Evolutionary conservation across 306 rosid species (phyloP).

Genomic region (Prunus mongolica): DNA sequence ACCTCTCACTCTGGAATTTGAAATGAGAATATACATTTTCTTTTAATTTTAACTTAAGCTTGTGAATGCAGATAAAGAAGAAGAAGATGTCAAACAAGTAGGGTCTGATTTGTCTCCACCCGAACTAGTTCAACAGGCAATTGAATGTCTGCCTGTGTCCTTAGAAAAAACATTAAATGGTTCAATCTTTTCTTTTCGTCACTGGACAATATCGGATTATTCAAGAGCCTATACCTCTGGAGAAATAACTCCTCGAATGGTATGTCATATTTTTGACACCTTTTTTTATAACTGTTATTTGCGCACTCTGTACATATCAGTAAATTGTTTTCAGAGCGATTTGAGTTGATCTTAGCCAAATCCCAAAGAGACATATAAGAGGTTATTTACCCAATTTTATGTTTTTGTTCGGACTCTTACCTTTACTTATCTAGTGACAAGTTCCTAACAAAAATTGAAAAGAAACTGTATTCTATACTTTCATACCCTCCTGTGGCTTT

Average conservation of each 20-base stretch:
- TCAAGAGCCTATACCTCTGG: slow-evolving; percentile 64
- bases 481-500: background rate
- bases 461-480: background rate
- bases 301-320: background rate
- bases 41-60: background rate
- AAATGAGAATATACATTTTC: background rate
- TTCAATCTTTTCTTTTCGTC: slow-evolving; percentile 30
- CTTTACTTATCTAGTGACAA: background rate
- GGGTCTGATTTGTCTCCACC: slow-evolving; percentile 51
- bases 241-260: slow-evolving; percentile 62
- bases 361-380: background rate
- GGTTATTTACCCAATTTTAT: background rate
- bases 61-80: slow-evolving; percentile 41
- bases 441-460: background rate
- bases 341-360: background rate
- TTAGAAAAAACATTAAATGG: slow-evolving; percentile 19
- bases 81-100: slow-evolving; percentile 52
- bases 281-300: background rate
- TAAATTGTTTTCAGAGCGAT: background rate
- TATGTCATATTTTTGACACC: slow-evolving; percentile 20
- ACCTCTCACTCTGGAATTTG: background rate
- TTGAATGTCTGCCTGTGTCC: slow-evolving; percentile 49
- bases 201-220: slow-evolving; percentile 79
- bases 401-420: background rate
- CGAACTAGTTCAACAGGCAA: slow-evolving; percentile 56